phyloP scores from a whole-genome alignment of 257 asterid genomes.

The Fraxinus excelsior region DNA sequence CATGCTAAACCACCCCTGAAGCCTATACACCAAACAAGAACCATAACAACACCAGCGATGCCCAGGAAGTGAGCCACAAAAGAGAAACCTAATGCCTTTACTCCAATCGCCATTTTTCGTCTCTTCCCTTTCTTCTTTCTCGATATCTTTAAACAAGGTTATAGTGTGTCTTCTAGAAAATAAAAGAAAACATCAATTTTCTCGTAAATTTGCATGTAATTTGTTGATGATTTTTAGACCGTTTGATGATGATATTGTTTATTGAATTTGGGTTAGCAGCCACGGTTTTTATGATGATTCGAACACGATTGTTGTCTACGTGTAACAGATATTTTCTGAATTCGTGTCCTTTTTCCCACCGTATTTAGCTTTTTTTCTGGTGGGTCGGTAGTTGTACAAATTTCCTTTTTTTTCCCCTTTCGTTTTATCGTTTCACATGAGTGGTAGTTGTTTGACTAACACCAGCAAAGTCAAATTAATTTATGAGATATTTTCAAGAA shows the following conservation, averaged over 20 bases:
- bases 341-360: neutral
- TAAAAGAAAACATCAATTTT: neutral
- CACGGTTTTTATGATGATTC: too few relatives aligned
- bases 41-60: conserved; percentile 57
- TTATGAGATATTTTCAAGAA: too few relatives aligned
- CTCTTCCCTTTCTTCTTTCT: neutral
- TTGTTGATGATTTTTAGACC: neutral
- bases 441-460: too few relatives aligned
- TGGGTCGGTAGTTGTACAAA: neutral
- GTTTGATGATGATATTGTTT: neutral
- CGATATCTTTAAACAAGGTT: neutral
- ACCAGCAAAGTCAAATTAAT: too few relatives aligned
- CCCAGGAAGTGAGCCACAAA: conserved; percentile 67
- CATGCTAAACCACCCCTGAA: conserved; percentile 62
- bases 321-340: neutral
- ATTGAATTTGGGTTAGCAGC: too few relatives aligned
- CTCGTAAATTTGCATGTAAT: neutral
- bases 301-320: neutral
- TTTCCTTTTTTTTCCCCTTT: neutral
- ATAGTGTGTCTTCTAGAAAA: too few relatives aligned
- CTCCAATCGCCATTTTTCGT: conserved; percentile 59
- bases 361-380: neutral
- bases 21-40: conserved; percentile 62
- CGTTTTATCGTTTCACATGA: too few relatives aligned
- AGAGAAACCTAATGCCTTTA: conserved; percentile 65